Evolutionary conservation across 345 rosid genomes (phyloP), one percentile per base, ranked within the genome.

Genomic region (Pistacia integerrima): DNA sequence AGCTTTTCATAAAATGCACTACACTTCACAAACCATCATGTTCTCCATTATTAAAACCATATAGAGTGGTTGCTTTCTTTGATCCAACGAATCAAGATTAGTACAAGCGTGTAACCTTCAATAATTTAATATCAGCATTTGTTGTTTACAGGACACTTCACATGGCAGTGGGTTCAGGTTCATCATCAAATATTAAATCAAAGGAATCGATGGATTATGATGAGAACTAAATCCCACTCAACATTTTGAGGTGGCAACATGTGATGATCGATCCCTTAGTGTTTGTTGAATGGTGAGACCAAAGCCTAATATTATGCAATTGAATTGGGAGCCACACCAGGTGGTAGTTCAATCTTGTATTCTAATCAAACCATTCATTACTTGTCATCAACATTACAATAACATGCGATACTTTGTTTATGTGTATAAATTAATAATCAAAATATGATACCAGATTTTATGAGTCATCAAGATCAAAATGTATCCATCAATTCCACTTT

Each of bases 81-180:
- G 38, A 36, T 25, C 8, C 64, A 60, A 22, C 13, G 36, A 44
- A 66, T 44, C 25, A 44, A 36, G 11, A 8, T 18, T 2, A 11
- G 20, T n/a, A 11, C 28, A 44, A 44, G 11, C 14, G 14, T 67
- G 55, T 35, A 11, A 16, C 56, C 4, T 11, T 48, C 18, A 66
- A 14, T 48, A 41, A 41, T 46, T 44, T 11, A 11, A 18, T 30
- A 30, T 16, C 18, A 64, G 7, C 10, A 64, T 8, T n/a, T 66
- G 10, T 17, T 20, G 55, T 44, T 44, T 20, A 44, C 55, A 13
- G 54, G 51, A 67, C 70, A 67, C 16, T 8, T 22, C 55, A 67
- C 70, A 22, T 67, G 56, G 70, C n/a, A 20, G n/a, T 67, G 36
- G 36, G 70, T 48, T 46, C 56, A 67, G 46, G 9, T 41, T 41